Evolutionary conservation across 495 filamentous ascomycete species (phyloP).

Genomic region (Platismatia glauca): DNA sequence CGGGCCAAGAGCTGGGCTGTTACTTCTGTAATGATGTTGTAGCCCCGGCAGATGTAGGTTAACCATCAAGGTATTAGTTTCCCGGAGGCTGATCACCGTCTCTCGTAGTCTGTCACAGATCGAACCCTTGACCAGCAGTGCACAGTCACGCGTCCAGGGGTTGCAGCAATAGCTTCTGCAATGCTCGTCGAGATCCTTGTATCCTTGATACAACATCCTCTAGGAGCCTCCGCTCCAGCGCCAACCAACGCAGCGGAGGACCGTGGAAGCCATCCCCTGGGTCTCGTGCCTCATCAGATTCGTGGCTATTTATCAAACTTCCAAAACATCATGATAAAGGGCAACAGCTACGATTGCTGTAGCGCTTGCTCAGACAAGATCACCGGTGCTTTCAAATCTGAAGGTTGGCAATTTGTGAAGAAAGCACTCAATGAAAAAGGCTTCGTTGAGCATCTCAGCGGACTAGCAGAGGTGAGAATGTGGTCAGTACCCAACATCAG

Average conservation of each 20-base stretch:
- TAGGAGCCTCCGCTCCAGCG: conserved; percentile 52
- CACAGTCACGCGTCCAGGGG: conserved; percentile 88
- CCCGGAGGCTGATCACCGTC: conserved; percentile 33
- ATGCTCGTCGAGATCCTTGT: conserved; percentile 85
- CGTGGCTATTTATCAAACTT: conserved; percentile 84
- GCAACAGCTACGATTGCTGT: conserved; percentile 79
- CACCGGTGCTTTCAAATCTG: conserved; percentile 56
- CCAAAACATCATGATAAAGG: conserved; percentile 72
- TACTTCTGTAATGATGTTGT: conserved; percentile 99
- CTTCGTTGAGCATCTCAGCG: conserved; percentile 84
- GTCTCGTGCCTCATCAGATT: conserved; percentile 84
- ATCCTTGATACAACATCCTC: conserved; percentile 78
- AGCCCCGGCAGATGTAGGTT: conserved; percentile 80
- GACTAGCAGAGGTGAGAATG: conserved; percentile 67
- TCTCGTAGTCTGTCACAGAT: conserved; percentile 72
- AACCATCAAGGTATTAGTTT: background rate
- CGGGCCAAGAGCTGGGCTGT: conserved; percentile 63
- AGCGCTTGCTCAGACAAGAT: conserved; percentile 82
- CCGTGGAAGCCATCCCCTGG: conserved; percentile 66
- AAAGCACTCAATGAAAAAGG: conserved; percentile 73
- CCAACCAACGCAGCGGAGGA: conserved; percentile 35
- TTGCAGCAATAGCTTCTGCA: conserved; percentile 85
- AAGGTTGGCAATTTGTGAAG: conserved; percentile 85
- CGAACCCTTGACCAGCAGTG: conserved; percentile 96
- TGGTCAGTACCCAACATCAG: background rate